Percentiles rank a stretch among this genome's conserved stretches.
Evolutionary conservation across 441 rosid species (phyloP).

Genomic region (Melianthus villosus): DNA sequence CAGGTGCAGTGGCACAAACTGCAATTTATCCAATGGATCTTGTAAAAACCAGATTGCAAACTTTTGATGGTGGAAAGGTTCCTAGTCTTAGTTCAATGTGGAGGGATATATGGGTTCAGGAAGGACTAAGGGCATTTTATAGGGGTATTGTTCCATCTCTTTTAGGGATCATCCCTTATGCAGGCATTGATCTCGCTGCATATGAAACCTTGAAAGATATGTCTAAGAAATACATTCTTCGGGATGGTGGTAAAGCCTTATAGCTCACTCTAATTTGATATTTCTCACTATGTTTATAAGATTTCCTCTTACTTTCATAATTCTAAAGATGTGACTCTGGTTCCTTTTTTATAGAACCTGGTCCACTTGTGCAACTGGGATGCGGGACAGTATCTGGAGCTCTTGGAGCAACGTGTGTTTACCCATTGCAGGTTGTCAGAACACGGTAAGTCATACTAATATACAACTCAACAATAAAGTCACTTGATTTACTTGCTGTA

Average conservation of each 20-base stretch:
- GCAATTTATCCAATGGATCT: slow-evolving; percentile 83
- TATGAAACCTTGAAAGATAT: slow-evolving; percentile 79
- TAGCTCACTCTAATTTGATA: too few species aligned
- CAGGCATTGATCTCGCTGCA: slow-evolving; percentile 87
- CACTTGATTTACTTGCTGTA: too few species aligned
- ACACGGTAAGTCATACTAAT: slow-evolving; percentile 40
- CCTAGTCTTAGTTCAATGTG: slow-evolving; percentile 47
- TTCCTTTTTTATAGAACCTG: slow-evolving; percentile 36
- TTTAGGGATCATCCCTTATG: slow-evolving; percentile 87
- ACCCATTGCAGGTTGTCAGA: slow-evolving; percentile 89
- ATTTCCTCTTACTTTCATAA: too few species aligned
- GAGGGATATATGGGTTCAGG: slow-evolving; percentile 66
- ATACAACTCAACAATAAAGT: too few species aligned
- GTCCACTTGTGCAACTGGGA: slow-evolving; percentile 66
- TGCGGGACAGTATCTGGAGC: slow-evolving; percentile 88
- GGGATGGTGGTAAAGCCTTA: slow-evolving; percentile 38
- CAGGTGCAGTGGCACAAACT: slow-evolving; percentile 87
- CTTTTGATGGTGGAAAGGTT: slow-evolving; percentile 55
- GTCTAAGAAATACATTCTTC: slow-evolving; percentile 61
- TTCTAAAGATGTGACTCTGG: too few species aligned
- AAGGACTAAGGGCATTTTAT: slow-evolving; percentile 90
- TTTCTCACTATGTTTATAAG: too few species aligned
- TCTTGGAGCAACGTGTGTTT: slow-evolving; percentile 84
- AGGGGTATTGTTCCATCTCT: slow-evolving; percentile 87
- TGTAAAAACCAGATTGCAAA: slow-evolving; percentile 81